Evolutionary conservation across 805 yeast species (phyloP), one percentile per base, ranked within the genome.

Genomic region (Jamesozyma spencerorum): DNA sequence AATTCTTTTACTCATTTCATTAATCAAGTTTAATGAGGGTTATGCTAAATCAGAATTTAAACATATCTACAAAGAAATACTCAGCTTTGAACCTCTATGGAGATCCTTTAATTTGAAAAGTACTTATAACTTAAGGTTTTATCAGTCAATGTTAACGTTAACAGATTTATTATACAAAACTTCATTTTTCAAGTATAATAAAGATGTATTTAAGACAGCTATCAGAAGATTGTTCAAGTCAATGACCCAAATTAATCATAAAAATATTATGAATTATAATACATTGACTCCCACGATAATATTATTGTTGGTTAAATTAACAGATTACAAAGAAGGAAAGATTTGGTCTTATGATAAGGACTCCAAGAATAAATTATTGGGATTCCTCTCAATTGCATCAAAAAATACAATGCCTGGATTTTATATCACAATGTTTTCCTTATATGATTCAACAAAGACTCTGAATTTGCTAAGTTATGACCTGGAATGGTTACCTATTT

Each of bases 291-390:
- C 76, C 1, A 70, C 72, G 12, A 68, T 79, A 11, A 48, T 81
- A 48, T 68, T 70, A 12, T 63, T 77, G 0, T 50, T 81, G 28
- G 58, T 65, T 3, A 49, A 62, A 0, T 48, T 80, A 20, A 67
- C 74, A 13, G 54, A 57, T n/a, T 58, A 67, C 33, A 72, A 74
- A 45, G 64, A 69, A 14, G 71, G 63, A 6, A 54, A 65, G 22
- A 65, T 81, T 36, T 79, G 85, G 80, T 59, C 67, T 3, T 72
- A 70, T 47, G 68, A 64, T 17, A 80, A 79, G 41, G 61, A 62
- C 3, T 47, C 76, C 1, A 65, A 66, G 14, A 67, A 65, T 3
- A 69, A 68, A 43, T 51, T 82, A 10, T 35, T 65, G 1, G 69
- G 62, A 0, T 70, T 79, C 46, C 48, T 82, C 17, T 62, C 62